Evolutionary conservation across 1,284 basidiomycete species (phyloP).

Genomic region (Ceratobasidium sp.): DNA sequence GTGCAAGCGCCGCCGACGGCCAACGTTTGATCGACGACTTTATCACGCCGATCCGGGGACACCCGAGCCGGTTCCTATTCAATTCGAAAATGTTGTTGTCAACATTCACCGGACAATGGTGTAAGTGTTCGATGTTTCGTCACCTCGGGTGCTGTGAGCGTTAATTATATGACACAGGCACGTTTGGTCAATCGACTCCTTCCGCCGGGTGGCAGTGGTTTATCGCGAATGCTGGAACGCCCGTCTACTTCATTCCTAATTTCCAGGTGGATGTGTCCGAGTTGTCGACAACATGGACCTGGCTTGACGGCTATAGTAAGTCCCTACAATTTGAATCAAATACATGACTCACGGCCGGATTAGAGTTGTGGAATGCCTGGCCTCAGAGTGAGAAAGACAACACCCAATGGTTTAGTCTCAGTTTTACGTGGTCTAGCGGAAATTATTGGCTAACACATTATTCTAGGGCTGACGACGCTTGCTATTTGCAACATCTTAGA

Average conservation of each 20-base stretch:
- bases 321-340: neutral
- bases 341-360: neutral
- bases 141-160: neutral
- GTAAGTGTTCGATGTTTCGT: slow-evolving; percentile 53
- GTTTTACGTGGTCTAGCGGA: too few species aligned
- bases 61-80: slow-evolving; percentile 56
- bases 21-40: slow-evolving; percentile 54
- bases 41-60: slow-evolving; percentile 53
- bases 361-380: slow-evolving; percentile 46
- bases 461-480: slow-evolving; percentile 32
- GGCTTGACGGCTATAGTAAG: slow-evolving; percentile 57
- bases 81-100: slow-evolving; percentile 58
- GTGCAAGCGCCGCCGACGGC: slow-evolving; percentile 54
- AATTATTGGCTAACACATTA: too few species aligned
- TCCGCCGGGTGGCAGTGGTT: slow-evolving; percentile 31
- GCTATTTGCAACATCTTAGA: slow-evolving; percentile 55
- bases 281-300: slow-evolving; percentile 52
- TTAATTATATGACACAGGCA: neutral
- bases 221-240: neutral
- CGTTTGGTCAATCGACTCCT: slow-evolving; percentile 24
- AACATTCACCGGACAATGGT: slow-evolving; percentile 60
- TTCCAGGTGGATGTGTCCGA: slow-evolving; percentile 55
- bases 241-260: slow-evolving; percentile 57
- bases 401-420: neutral
- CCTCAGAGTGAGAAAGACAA: slow-evolving; percentile 55